Evolutionary conservation across 306 rosid genomes (phyloP).

Genomic region (Morella rubra): DNA sequence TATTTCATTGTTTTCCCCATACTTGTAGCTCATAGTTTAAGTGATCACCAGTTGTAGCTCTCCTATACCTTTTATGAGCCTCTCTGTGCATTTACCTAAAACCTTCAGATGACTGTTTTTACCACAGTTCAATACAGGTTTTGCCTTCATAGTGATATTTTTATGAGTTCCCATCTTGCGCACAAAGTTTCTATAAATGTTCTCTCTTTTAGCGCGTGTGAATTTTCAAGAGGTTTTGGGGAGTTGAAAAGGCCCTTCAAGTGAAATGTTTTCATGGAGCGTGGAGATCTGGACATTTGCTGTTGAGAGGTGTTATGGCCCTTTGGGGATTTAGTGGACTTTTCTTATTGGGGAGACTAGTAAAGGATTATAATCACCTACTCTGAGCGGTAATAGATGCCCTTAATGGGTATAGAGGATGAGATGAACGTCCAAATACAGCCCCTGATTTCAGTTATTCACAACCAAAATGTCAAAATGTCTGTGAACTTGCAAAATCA

Average conservation of each 20-base stretch:
- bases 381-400: not conserved
- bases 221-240: not conserved
- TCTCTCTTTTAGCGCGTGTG: not conserved
- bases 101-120: not conserved
- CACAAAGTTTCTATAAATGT: not conserved
- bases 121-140: not conserved
- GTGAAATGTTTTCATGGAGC: not conserved
- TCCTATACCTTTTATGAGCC: not conserved
- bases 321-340: not conserved
- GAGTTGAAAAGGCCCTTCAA: not conserved
- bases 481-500: not conserved
- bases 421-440: not conserved
- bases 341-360: not conserved
- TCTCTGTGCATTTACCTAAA: not conserved
- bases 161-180: not conserved
- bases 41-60: not conserved
- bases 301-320: not conserved
- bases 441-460: not conserved
- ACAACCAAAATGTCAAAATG: not conserved
- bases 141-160: not conserved
- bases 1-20: not conserved
- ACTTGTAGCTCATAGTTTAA: not conserved
- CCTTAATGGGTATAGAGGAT: not conserved
- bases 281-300: not conserved
- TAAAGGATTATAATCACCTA: not conserved